Base-by-base conservation (phyloP, 148 eudicot species). In the Vaccinium darrowii region DNA sequence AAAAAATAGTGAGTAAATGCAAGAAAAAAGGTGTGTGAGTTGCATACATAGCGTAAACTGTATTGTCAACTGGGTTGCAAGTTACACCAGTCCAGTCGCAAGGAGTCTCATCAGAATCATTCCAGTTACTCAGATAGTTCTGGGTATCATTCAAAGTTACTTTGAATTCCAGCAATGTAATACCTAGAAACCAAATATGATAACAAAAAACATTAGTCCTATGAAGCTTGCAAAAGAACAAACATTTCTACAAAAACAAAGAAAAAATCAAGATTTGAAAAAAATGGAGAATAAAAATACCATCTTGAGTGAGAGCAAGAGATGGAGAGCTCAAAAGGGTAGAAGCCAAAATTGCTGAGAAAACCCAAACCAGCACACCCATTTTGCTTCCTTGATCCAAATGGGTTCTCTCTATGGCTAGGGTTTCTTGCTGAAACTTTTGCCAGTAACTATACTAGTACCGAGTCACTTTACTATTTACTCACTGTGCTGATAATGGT, bases 41-140 rank as follows among this genome's bases (percentile, higher is more conserved):
- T 50, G 23, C 91, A 79, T 92, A 97, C 99, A 97, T 92, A 49
- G 94, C 90, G 53, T 83, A 84, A 86, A 97, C 99, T 80, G 85
- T 91, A 81, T 90, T 91, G 86, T 92, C 96, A 52, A 88, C 80
- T 2, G 93, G 89, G 81, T 89, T 80, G 87, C 99, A 97, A 81
- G 98, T 86, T 86, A 97, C 88, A 58, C 99, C 99, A 90, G 90
- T 95, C 99, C 99, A 97, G 19, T 88, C 51, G 78, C 99, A 97
- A 25, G 99, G 99, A 65, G 95, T 84, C 78, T 87, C 92, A 90
- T 97, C 98, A 85, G 89, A 86, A 83, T 91, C 93, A 25, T 81
- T 93, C 99, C 99, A 97, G 81, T 90, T 90, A 88, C 91, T 90
- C 49, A 97, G 91, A 86, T 72, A 86, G 87, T 91, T 90, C 23